Base-by-base conservation (phyloP, 1,284 basidiomycete species). In the Coniferiporia sulphurascens region DNA sequence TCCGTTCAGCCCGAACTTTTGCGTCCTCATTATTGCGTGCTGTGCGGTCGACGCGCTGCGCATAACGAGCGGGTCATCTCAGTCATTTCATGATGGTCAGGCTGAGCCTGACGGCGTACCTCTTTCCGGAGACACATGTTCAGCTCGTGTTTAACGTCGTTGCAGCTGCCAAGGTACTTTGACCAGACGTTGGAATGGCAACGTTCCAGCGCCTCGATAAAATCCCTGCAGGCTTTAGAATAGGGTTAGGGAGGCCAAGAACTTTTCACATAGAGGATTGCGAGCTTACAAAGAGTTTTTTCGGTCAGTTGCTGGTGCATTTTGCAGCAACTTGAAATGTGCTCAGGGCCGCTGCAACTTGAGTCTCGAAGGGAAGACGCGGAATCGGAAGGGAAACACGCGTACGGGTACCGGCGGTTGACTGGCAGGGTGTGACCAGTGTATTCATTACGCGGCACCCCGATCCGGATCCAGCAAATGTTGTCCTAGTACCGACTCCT, bases 291-390 rank as follows among this genome's bases (percentile, higher is more conserved):
- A 65, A 84, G 68, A 68, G 79, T 81, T 71, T 86, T 88, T 71
- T 87, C 87, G 50, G 87, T 86, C 36, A 87, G 70, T 67, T 89
- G 87, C 57, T 85, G 81, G 69, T 90, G 87, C 88, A 90, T 89
- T 65, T 65, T 64, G 54, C 43, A 48, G 32, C 41, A 52, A 59
- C 45, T n/a, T 48, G 41, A 52, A 36, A 49, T n/a, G 52, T 22
- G 35, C n/a, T 44, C 57, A 52, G n/a, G n/a, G n/a, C n/a, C n/a
- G n/a, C n/a, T n/a, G n/a, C n/a, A n/a, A n/a, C n/a, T n/a, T n/a
- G n/a, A n/a, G n/a, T n/a, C 54, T 46, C n/a, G 45, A 8, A 36
- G 56, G 46, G 41, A 38, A 58, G 49, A 27, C 54, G 35, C 48
- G 46, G 48, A 17, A 36, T 52, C 48, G 38, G 13, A 43, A 43